A percentile compares a stretch with the other conserved stretches of the same genome.
These are phyloP conservation scores for Reutealis trisperma DNA, from an alignment of 345 rosid genomes.

Conservation along the genomic window DNA sequence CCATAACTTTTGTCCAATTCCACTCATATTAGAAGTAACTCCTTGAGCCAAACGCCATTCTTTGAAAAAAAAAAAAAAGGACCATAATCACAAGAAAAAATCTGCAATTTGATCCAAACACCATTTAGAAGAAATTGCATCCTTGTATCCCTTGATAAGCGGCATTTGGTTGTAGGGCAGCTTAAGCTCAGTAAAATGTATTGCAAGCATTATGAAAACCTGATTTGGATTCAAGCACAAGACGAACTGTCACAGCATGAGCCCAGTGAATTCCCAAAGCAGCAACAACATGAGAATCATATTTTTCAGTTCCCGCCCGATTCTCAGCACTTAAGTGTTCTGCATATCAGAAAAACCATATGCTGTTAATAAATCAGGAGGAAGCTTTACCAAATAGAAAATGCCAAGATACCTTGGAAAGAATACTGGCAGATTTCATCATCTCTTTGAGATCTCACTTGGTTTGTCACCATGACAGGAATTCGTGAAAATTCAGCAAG, in stretches of 20 bases:
- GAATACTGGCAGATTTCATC: conserved; percentile 50
- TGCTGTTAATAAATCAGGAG: conserved; percentile 1
- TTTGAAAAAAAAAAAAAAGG: background rate
- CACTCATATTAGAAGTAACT: background rate
- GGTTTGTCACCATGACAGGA: conserved; percentile 83
- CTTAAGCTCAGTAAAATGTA: background rate
- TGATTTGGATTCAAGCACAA: conserved; percentile 72
- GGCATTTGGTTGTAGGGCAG: background rate
- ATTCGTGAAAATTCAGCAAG: conserved; percentile 82
- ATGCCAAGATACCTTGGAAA: conserved; percentile 61
- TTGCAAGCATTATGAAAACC: conserved; percentile 35
- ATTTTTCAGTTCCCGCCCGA: conserved; percentile 34
- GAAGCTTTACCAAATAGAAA: conserved; percentile 21
- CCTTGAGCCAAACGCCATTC: background rate
- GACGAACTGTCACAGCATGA: conserved; percentile 77
- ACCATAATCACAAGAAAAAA: background rate
- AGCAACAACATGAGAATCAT: conserved; percentile 76
- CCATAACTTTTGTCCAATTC: background rate
- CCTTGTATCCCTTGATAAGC: background rate
- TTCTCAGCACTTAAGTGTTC: conserved; percentile 37
- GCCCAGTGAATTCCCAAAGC: conserved; percentile 87
- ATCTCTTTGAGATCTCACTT: conserved; percentile 72
- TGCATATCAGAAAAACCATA: conserved; percentile 29
- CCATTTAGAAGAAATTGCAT: background rate
- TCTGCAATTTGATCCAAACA: background rate